Evolutionary conservation across 345 rosid genomes (phyloP).

Genomic region (Mangifera indica): DNA sequence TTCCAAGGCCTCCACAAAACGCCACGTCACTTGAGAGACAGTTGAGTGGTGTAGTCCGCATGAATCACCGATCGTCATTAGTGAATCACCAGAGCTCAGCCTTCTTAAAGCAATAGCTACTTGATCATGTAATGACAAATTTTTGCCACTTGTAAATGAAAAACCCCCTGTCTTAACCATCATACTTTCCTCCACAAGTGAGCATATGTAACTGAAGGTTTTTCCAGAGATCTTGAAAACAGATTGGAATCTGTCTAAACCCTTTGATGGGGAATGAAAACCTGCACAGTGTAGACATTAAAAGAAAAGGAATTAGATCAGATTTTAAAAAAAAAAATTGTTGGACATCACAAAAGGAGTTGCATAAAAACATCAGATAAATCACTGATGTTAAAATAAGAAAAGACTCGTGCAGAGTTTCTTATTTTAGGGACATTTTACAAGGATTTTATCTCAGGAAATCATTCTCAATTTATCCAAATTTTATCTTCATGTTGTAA

Average conservation of each 20-base stretch:
- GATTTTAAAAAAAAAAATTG: background rate
- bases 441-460: background rate
- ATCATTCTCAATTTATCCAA: background rate
- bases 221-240: conserved; percentile 44
- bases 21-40: conserved; percentile 66
- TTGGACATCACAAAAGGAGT: background rate
- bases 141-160: conserved; percentile 43
- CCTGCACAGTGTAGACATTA: conserved; percentile 34
- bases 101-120: conserved; percentile 65
- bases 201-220: conserved; percentile 59
- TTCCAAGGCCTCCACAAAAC: conserved; percentile 63
- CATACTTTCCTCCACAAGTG: conserved; percentile 54
- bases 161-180: conserved; percentile 39
- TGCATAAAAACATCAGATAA: background rate
- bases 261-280: conserved; percentile 35
- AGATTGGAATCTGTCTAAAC: conserved; percentile 38
- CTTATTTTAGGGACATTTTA: background rate
- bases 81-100: conserved; percentile 54
- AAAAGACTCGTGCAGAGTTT: too few species aligned
- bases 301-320: conserved; percentile 6
- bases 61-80: conserved; percentile 45
- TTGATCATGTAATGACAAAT: conserved; percentile 47
- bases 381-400: background rate
- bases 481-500: background rate
- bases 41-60: conserved; percentile 59